Evolutionary conservation across 208 protist genomes (phyloP).

Genomic region (Crithidia expoeki): DNA sequence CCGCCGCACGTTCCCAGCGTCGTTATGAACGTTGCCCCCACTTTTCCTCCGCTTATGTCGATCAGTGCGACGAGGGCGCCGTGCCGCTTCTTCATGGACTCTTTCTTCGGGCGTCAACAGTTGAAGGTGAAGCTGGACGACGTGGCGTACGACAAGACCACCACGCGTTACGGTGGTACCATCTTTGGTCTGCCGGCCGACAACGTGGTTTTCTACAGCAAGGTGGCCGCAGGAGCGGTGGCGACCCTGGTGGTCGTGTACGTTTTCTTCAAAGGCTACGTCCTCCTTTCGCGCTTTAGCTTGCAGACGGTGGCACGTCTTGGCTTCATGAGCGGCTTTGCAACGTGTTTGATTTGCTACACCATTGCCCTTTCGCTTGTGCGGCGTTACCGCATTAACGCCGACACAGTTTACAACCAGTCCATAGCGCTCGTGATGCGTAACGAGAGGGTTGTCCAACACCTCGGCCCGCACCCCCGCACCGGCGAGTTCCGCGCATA

Average conservation of each 20-base stretch:
- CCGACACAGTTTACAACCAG: slow-evolving; percentile 90
- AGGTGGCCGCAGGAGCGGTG: slow-evolving; percentile 48
- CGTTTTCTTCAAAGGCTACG: slow-evolving; percentile 85
- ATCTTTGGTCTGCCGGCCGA: slow-evolving; percentile 85
- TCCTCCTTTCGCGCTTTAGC: slow-evolving; percentile 69
- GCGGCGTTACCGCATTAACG: slow-evolving; percentile 75
- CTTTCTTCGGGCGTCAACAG: slow-evolving; percentile 33
- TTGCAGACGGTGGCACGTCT: slow-evolving; percentile 81
- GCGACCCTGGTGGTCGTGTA: slow-evolving; percentile 47
- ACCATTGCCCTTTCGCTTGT: slow-evolving; percentile 53
- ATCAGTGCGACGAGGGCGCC: slow-evolving; percentile 5
- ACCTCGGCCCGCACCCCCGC: slow-evolving; percentile 80
- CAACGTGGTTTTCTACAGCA: slow-evolving; percentile 82
- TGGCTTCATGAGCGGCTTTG: slow-evolving; percentile 84
- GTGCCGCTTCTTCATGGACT: slow-evolving; percentile 45
- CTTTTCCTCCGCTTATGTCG: too few relatives aligned
- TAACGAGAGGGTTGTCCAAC: slow-evolving; percentile 77
- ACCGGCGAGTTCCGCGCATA: slow-evolving; percentile 89
- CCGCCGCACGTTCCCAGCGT: background rate
- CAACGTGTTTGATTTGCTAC: slow-evolving; percentile 67
- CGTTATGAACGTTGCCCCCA: background rate
- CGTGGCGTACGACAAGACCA: slow-evolving; percentile 75
- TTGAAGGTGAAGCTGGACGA: slow-evolving; percentile 72
- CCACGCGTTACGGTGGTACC: slow-evolving; percentile 67
- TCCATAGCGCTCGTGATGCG: slow-evolving; percentile 87